Conservation (phyloP, 257 asterid genomes). For the Forsythia viridissima region DNA sequence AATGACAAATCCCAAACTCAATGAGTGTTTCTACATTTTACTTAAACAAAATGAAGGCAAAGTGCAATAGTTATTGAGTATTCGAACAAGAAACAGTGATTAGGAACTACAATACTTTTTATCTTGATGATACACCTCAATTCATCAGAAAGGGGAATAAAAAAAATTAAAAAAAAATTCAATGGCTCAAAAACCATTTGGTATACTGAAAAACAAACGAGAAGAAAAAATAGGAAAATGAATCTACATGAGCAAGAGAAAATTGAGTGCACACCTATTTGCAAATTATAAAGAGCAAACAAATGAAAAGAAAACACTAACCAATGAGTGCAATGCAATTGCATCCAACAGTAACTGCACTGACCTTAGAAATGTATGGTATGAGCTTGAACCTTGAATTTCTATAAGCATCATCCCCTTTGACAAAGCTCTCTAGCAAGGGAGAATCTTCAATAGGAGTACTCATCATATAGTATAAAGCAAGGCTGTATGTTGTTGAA, state of each 20-base stretch:
- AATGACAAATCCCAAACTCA: not conserved
- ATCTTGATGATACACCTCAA: not conserved
- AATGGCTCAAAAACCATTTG: not conserved
- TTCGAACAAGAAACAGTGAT: not conserved
- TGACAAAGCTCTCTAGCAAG: conserved; percentile 83
- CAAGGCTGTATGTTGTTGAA: conserved; percentile 82
- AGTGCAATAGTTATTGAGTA: not conserved
- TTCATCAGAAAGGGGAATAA: not conserved
- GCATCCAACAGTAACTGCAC: conserved; percentile 22
- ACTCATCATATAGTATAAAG: conserved; percentile 89
- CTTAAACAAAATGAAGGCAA: not conserved
- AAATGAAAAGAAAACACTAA: conserved; percentile 13
- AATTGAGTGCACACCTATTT: not conserved
- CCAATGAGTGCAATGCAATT: conserved; percentile 1
- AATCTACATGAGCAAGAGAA: conserved; percentile 1
- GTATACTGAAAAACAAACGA: not conserved
- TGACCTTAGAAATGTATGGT: conserved; percentile 92
- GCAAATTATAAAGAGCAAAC: conserved; percentile 17
- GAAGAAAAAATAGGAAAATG: not conserved
- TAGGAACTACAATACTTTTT: not conserved
- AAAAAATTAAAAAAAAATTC: not conserved
- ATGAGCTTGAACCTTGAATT: conserved; percentile 99
- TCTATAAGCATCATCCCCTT: conserved; percentile 91
- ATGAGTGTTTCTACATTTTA: not conserved
- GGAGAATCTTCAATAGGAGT: conserved; percentile 87